Evolutionary conservation across 2,329 filamentous ascomycete genomes (phyloP).

Genomic region (Aspergillus fructus): DNA sequence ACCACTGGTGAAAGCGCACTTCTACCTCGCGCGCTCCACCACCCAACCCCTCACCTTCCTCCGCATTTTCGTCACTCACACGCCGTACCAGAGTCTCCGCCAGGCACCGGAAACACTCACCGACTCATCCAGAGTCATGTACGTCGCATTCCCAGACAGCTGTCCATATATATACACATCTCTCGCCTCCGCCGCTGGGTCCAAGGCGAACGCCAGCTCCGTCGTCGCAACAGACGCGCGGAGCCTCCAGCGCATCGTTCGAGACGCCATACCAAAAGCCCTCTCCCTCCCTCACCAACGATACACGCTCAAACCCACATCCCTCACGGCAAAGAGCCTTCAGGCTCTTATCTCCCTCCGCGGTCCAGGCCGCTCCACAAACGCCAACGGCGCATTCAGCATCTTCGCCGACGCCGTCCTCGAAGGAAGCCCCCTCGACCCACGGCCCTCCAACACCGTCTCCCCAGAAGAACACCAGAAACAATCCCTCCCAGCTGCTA

Average conservation of each 20-base stretch:
- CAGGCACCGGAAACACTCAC: constrained; percentile 40
- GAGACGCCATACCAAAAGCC: constrained; percentile 79
- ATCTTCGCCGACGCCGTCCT: constrained; percentile 68
- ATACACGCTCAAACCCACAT: constrained; percentile 67
- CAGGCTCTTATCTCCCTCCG: constrained; percentile 66
- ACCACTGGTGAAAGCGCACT: constrained; percentile 80
- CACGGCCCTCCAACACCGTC: constrained; percentile 37
- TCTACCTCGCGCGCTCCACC: constrained; percentile 71
- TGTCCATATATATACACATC: constrained; percentile 72
- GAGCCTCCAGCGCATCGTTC: constrained; percentile 67
- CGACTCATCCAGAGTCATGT: constrained; percentile 71
- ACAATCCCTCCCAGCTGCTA: not conserved
- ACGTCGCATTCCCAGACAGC: constrained; percentile 78
- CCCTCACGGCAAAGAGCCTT: constrained; percentile 69
- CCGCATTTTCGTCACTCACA: constrained; percentile 77
- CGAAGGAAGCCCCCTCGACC: constrained; percentile 53
- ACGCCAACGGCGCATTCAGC: constrained; percentile 74
- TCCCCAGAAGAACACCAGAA: constrained; percentile 31
- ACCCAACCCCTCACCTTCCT: constrained; percentile 66
- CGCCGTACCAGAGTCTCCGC: constrained; percentile 67
- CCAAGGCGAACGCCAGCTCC: constrained; percentile 28
- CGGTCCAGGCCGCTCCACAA: constrained; percentile 68
- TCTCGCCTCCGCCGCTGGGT: constrained; percentile 42
- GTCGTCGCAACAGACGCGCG: constrained; percentile 52
- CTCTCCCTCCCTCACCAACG: constrained; percentile 72